A percentile compares a stretch with the other conserved stretches of the same genome.
Conservation (phyloP, 768 basidiomycete genomes). For the button mushroom (Agaricus bisporus) region DNA sequence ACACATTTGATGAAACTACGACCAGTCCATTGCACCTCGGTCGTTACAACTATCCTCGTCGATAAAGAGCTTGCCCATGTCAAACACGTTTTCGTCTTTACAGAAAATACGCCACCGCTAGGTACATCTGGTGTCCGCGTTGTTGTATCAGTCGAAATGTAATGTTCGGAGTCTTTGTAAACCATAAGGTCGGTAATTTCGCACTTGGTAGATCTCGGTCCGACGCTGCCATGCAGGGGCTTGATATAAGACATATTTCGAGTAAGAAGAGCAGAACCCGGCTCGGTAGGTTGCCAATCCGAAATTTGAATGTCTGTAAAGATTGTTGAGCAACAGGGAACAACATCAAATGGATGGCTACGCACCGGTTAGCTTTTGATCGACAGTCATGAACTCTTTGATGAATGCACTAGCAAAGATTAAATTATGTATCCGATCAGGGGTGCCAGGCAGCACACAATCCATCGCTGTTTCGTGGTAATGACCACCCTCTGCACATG, state of each 20-base stretch:
- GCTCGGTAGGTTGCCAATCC: slow-evolving; percentile 77
- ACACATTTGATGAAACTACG: slow-evolving; percentile 93
- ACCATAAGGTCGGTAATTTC: slow-evolving; percentile 85
- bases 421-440: slow-evolving; percentile 92
- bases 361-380: slow-evolving; percentile 85
- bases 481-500: slow-evolving; percentile 71
- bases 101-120: slow-evolving; percentile 85
- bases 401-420: slow-evolving; percentile 96
- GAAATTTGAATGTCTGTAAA: slow-evolving; percentile 85
- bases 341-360: slow-evolving; percentile 4
- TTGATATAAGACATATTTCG: slow-evolving; percentile 97
- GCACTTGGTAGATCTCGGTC: slow-evolving; percentile 94
- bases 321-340: neutral
- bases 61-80: slow-evolving; percentile 85
- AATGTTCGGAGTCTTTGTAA: slow-evolving; percentile 78
- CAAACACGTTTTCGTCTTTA: slow-evolving; percentile 92
- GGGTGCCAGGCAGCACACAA: slow-evolving; percentile 77
- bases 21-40: slow-evolving; percentile 93
- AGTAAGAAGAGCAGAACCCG: slow-evolving; percentile 62
- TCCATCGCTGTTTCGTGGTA: slow-evolving; percentile 73
- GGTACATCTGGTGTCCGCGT: slow-evolving; percentile 95
- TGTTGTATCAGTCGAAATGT: slow-evolving; percentile 78
- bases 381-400: slow-evolving; percentile 86
- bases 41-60: slow-evolving; percentile 80
- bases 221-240: slow-evolving; percentile 79